These are phyloP conservation scores for Porphyrellus cyaneotinctus DNA, from an alignment of 768 basidiomycete species.

Conservation along the genomic window DNA sequence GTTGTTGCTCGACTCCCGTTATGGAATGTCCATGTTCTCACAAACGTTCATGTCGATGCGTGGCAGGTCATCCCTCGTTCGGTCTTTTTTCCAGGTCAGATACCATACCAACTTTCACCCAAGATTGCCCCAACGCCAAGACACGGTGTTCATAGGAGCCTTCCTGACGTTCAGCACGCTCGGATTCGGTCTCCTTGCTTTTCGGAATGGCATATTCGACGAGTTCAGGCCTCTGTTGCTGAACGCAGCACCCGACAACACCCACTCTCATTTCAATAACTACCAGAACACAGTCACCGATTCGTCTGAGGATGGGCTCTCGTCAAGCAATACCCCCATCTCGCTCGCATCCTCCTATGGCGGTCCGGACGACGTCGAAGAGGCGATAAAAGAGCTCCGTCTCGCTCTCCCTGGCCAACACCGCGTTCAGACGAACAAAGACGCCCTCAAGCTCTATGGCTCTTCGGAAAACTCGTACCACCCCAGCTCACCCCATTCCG, in stretches of 20 bases:
- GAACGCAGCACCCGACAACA: background rate
- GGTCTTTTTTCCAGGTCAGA: background rate
- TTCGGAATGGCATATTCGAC: constrained; percentile 2
- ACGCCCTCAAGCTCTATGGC: constrained; percentile 52
- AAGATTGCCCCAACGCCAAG: background rate
- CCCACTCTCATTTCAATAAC: background rate
- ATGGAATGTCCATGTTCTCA: constrained; percentile 4
- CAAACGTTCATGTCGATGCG: background rate
- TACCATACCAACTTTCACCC: background rate
- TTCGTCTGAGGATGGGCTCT: background rate
- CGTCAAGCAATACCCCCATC: background rate
- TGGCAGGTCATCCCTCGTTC: background rate
- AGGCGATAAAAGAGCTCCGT: constrained; percentile 53
- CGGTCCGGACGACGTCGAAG: constrained; percentile 41
- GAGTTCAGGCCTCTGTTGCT: constrained; percentile 6
- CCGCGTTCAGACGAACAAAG: constrained; percentile 48
- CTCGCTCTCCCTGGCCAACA: constrained; percentile 42
- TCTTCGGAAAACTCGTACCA: constrained; percentile 70
- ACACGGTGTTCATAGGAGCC: constrained; percentile 12
- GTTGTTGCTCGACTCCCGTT: too few relatives aligned
- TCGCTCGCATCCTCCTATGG: constrained; percentile 37
- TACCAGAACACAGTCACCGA: constrained; percentile 1
- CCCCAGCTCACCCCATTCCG: constrained; percentile 51
- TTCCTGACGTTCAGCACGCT: constrained; percentile 20
- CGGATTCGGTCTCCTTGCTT: constrained; percentile 17